These are phyloP conservation scores for Tuber indicum DNA, from an alignment of 495 filamentous ascomycete species.

Conservation along the genomic window DNA sequence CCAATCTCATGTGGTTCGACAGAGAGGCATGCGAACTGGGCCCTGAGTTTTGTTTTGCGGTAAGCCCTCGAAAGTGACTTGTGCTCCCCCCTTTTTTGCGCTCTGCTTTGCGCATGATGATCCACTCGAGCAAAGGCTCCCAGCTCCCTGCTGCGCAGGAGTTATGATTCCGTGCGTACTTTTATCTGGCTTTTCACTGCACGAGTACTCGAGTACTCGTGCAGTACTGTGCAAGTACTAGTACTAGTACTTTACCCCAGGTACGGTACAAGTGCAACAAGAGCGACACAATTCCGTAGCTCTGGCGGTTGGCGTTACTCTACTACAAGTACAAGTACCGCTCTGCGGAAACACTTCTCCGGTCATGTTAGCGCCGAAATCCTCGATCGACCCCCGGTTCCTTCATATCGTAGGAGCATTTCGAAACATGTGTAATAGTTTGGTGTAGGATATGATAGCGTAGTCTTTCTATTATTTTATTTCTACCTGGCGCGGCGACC, in stretches of 20 bases:
- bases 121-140: neutral
- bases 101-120: neutral
- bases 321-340: no score
- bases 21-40: neutral
- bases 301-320: neutral
- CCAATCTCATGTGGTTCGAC: constrained; percentile 3
- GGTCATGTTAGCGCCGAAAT: neutral
- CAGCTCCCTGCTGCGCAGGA: neutral
- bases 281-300: neutral
- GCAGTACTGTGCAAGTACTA: no score
- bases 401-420: neutral
- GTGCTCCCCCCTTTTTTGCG: neutral
- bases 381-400: neutral
- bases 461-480: neutral
- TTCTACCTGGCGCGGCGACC: neutral
- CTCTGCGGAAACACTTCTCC: neutral
- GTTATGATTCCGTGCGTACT: neutral
- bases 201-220: no score
- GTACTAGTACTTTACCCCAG: neutral
- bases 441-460: neutral
- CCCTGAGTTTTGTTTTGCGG: neutral
- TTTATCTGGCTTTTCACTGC: neutral
- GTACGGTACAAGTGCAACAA: neutral
- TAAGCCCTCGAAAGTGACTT: neutral
- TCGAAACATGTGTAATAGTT: neutral